phyloP scores from a whole-genome alignment of 352 stramenopile genomes.

The Plasmopara halstedii region DNA sequence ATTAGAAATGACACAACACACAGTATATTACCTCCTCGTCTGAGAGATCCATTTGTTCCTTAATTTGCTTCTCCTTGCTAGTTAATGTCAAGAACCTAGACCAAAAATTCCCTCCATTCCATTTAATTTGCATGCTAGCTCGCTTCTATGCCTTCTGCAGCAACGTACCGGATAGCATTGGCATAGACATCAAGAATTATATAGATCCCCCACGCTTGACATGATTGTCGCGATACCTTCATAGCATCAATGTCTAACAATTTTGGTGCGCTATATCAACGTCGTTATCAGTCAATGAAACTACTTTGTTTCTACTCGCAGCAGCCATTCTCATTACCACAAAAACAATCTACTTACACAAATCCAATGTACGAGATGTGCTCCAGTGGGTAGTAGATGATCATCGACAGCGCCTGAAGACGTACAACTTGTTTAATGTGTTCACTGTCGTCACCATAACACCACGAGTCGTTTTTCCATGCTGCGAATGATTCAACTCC shows the following conservation, averaged over 20 bases:
- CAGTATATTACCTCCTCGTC: slow-evolving; percentile 30
- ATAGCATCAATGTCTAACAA: slow-evolving; percentile 67
- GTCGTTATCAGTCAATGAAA: neutral
- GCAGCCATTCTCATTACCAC: neutral
- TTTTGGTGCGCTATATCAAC: slow-evolving; percentile 50
- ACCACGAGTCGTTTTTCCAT: slow-evolving; percentile 74
- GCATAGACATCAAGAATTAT: slow-evolving; percentile 74
- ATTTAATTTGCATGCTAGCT: too few relatives aligned
- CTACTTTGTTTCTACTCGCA: too few relatives aligned
- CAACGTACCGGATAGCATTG: slow-evolving; percentile 61
- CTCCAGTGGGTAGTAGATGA: slow-evolving; percentile 82
- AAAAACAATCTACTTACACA: slow-evolving; percentile 37
- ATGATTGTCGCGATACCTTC: slow-evolving; percentile 61
- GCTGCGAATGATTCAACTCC: slow-evolving; percentile 64
- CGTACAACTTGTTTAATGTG: slow-evolving; percentile 47
- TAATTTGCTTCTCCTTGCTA: slow-evolving; percentile 50
- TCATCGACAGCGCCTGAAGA: slow-evolving; percentile 71
- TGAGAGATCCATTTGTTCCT: slow-evolving; percentile 36
- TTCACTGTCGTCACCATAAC: slow-evolving; percentile 62
- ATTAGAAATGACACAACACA: too few relatives aligned
- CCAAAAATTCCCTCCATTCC: neutral
- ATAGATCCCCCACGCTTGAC: slow-evolving; percentile 62
- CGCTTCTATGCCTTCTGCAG: too few relatives aligned
- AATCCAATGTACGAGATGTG: slow-evolving; percentile 79
- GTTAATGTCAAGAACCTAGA: slow-evolving; percentile 56